Evolutionary conservation across 192 early-diverging fungal species (phyloP), one percentile per base, ranked within the genome.

Genomic region (Entomortierella chlamydospora): DNA sequence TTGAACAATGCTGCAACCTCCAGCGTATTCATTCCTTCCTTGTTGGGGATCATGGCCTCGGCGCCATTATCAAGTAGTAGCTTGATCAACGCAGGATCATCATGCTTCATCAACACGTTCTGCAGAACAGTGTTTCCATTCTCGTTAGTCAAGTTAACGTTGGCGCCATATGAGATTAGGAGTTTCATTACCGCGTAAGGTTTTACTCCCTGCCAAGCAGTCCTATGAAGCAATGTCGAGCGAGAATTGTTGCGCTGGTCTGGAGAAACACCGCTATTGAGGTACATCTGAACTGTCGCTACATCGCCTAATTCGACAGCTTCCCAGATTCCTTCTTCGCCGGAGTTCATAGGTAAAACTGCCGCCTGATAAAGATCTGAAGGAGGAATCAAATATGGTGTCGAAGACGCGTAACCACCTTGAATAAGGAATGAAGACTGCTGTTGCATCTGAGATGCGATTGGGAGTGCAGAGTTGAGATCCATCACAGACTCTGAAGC

Each of bases 291-390:
- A 0, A 78, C 66, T 2, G 74, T 64, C 4, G 43, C 50, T 7
- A 78, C 18, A 54, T 78, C 74, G 26, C 74, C 74, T 39, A 53
- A 33, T 26, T 78, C 74, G 4, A 67, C 61, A 1, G 74, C 74
- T 29, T 78, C 67, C 74, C 74, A 78, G 9, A 78, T 78, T n/a
- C 70, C 74, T n/a, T n/a, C n/a, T n/a, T n/a, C n/a, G n/a, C n/a
- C n/a, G n/a, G n/a, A n/a, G n/a, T n/a, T n/a, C n/a, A n/a, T n/a
- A 4, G 49, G n/a, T 50, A 37, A 9, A 34, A 76, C 28, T 20
- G 52, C 41, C 11, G 58, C 53, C 10, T 23, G 60, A 25, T 68
- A 53, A 1, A 77, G 22, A 0, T 68, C 66, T 17, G 31, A 41
- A 10, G 63, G 47, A 2, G 66, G 74, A n/a, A 78, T 43, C 18